A percentile compares a stretch with the other conserved stretches of the same genome.
Conservation (phyloP, 2,329 filamentous ascomycete species). For the Lasiodiplodia theobromae region DNA sequence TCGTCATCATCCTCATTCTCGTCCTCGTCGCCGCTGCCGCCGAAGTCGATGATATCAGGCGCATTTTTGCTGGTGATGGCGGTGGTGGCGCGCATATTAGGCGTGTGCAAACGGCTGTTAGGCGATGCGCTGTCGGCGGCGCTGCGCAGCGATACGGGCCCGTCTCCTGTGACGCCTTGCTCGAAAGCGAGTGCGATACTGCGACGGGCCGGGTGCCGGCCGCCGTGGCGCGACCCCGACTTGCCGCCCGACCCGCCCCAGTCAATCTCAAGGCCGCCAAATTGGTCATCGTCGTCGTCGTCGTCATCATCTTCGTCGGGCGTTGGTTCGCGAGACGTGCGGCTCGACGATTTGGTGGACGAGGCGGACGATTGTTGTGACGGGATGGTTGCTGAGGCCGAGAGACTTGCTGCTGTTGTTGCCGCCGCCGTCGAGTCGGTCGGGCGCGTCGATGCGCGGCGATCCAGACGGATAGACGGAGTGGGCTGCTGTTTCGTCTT, state of each 20-base stretch:
- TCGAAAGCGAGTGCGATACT: conserved; percentile 38
- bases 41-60: conserved; percentile 36
- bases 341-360: conserved; percentile 16
- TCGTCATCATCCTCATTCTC: conserved; percentile 47
- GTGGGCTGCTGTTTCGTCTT: conserved; percentile 22
- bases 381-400: conserved; percentile 24
- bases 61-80: conserved; percentile 3
- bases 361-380: conserved; percentile 27
- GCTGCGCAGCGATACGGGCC: conserved; percentile 53
- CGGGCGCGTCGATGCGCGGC: conserved; percentile 38
- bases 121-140: conserved; percentile 49
- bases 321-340: conserved; percentile 25
- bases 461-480: conserved; percentile 45
- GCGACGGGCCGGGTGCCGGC: conserved; percentile 34
- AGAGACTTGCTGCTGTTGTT: conserved; percentile 17
- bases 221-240: conserved; percentile 28
- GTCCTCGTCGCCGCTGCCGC: conserved; percentile 38
- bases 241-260: conserved; percentile 37
- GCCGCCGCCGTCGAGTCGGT: neutral
- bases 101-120: conserved; percentile 33
- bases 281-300: conserved; percentile 31
- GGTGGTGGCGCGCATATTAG: conserved; percentile 28
- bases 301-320: conserved; percentile 37
- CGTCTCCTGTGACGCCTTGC: conserved; percentile 42
- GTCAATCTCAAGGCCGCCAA: conserved; percentile 42